Conservation (phyloP, 495 filamentous ascomycete genomes). For the Podospora comata region DNA sequence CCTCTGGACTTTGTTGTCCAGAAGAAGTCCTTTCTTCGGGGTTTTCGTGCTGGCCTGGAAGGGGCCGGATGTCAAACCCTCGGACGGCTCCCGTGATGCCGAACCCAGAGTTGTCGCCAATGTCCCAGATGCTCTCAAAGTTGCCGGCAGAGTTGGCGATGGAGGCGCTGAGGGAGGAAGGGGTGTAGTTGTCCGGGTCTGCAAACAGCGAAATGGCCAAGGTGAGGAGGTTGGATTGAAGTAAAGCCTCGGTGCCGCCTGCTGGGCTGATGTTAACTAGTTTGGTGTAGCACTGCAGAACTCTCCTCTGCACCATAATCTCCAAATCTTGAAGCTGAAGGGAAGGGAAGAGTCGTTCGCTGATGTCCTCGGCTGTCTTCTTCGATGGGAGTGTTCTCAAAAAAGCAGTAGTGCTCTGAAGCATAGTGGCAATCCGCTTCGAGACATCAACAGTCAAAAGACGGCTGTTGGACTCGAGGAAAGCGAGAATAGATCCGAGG, state of each 20-base stretch:
- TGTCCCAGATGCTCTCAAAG: constrained; percentile 92
- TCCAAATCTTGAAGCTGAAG: constrained; percentile 89
- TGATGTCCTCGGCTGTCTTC: constrained; percentile 84
- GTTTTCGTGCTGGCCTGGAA: constrained; percentile 67
- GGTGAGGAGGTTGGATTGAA: constrained; percentile 92
- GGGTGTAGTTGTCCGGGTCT: constrained; percentile 82
- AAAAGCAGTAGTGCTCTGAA: constrained; percentile 93
- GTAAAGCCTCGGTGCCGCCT: constrained; percentile 74
- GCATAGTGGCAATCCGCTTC: constrained; percentile 85
- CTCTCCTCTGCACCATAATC: constrained; percentile 87
- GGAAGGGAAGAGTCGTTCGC: constrained; percentile 77
- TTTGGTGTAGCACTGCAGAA: constrained; percentile 91
- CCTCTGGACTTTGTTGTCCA: constrained; percentile 61
- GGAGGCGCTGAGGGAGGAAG: constrained; percentile 81
- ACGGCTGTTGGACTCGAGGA: constrained; percentile 90
- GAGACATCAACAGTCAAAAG: constrained; percentile 91
- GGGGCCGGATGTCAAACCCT: constrained; percentile 66
- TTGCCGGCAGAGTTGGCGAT: constrained; percentile 88
- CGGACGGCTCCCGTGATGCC: constrained; percentile 82
- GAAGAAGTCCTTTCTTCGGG: constrained; percentile 57
- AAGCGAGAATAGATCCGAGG: constrained; percentile 82
- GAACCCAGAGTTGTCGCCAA: constrained; percentile 91
- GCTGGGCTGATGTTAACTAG: constrained; percentile 80
- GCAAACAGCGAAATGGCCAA: constrained; percentile 88
- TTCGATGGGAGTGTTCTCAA: constrained; percentile 75